Base-by-base conservation (phyloP, 208 protist genomes). In the Balamuthia mandrillaris region DNA sequence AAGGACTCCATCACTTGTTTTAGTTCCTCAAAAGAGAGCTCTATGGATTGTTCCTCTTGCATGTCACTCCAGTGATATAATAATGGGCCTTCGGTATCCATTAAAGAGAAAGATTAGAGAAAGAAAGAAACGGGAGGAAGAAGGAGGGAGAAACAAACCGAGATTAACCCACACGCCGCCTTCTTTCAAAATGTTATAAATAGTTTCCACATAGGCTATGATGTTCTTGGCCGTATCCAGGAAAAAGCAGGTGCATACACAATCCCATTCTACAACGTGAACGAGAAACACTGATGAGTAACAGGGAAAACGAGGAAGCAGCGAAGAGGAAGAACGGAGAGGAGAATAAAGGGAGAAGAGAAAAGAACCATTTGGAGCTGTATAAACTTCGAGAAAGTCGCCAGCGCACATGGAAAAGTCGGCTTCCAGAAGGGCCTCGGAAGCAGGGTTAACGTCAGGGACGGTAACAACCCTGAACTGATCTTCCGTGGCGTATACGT, bases 221-320 rank as follows among this genome's bases (percentile, higher is more conserved):
- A 98, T 95, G 87, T 98, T 98, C 87, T 96, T 94, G 3, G 97
- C 97, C 3, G 97, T 99, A 90, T 99, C 97, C 81, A 99, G 94
- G 85, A 99, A 99, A 88, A 98, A 99, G 83, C 95, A 97, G 18
- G 96, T 98, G 29, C 93, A 94, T 31, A 99, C 92, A 0, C 93
- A 95, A 52, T 96, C 95, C 93, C 94, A 98, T 18, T 16, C 37
- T 68, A 31, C 42, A 47, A 18, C 18, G n/a, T 21, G 14, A 42
- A 58, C 27, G 4, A 7, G 5, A 75, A 18, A 68, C 9, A 21
- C 10, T 9, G n/a, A 18, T 82, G 51, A 9, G 31, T 37, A 7
- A 16, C 12, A 6, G 41, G n/a, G 12, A 3, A 2, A 72, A 42
- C 6, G 42, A 27, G 21, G 5, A 39, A 47, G 41, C 5, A 72